Evolutionary conservation across 768 basidiomycete species (phyloP).

Genomic region (Galerina marginata): DNA sequence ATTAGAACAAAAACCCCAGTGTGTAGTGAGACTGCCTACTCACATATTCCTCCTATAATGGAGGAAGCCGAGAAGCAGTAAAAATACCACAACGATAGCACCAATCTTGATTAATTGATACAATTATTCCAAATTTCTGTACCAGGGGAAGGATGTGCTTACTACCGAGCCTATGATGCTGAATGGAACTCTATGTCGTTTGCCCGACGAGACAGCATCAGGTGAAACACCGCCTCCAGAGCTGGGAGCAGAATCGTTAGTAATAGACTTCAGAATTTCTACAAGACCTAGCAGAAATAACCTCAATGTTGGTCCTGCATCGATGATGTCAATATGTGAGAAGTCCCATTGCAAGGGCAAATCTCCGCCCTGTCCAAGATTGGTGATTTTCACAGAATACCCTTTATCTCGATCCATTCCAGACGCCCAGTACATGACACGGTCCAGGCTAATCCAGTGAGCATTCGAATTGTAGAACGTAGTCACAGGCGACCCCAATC

Average conservation of each 20-base stretch:
- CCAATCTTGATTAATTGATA: no score
- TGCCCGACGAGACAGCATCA: no score
- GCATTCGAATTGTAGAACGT: constrained; percentile 9
- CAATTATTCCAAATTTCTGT: no score
- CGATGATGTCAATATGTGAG: constrained; percentile 4
- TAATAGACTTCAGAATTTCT: neutral
- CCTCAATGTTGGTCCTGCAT: neutral
- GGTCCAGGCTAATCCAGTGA: constrained; percentile 8
- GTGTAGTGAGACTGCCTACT: no score
- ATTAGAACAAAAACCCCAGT: no score
- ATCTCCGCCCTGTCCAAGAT: neutral
- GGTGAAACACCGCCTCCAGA: neutral
- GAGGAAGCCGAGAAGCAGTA: no score
- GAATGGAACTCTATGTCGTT: no score
- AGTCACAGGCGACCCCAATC: neutral
- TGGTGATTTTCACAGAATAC: constrained; percentile 5
- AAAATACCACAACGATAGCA: no score
- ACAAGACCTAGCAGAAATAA: neutral
- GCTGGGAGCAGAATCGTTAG: neutral
- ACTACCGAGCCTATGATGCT: no score
- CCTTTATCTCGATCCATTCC: constrained; percentile 5
- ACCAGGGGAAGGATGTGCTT: no score
- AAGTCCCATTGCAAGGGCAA: constrained; percentile 11
- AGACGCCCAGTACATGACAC: constrained; percentile 5
- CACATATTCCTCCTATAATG: no score